Evolutionary conservation across 305 asterid species (phyloP), one percentile per base, ranked within the genome.

Genomic region (Solanum chacoense): DNA sequence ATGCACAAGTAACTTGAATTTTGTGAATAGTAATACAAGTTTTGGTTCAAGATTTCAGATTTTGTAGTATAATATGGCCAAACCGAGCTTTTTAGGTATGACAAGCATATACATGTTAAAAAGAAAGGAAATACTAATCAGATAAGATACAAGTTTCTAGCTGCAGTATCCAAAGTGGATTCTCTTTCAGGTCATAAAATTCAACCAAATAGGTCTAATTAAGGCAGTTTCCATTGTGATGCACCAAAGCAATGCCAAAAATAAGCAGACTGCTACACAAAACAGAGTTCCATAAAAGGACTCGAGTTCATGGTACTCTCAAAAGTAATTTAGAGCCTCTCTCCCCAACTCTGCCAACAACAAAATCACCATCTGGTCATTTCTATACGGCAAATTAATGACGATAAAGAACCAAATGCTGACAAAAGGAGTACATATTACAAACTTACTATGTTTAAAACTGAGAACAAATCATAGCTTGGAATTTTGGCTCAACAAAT

Each of bases 401-500:
- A 31, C 29, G 40, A 11, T 11, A 6, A 83, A 50, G 12, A 50
- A 83, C 86, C 86, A 83, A 50, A 83, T 29, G 73, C 72, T 83
- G 86, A 83, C 73, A 29, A 18, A 28, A 83, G 71, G 38, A 83
- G 86, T 83, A 83, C 86, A 31, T 50, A 29, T 18, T 83, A 83
- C 86, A 83, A 50, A 31, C 86, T 45, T 50, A 31, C 42, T 55
- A 59, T 83, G 87, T 50, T 18, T 5, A 78, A 2, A 31, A 83
- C 73, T 50, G 42, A 83, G 40, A 38, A 28, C 38, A 72, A 8
- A 84, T 87, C 86, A 84, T 24, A 85, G 76, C 85, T 89, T 91
- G 69, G 94, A 88, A 34, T 91, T 89, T 59, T 95, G 89, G 93
- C 93, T 93, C 77, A 91, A 90, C 90, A 95, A 86, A 92, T 94